A percentile compares a stretch with the other conserved stretches of the same genome.
Evolutionary conservation across 192 early-diverging fungal species (phyloP).

Genomic region (Backusella macrospora): DNA sequence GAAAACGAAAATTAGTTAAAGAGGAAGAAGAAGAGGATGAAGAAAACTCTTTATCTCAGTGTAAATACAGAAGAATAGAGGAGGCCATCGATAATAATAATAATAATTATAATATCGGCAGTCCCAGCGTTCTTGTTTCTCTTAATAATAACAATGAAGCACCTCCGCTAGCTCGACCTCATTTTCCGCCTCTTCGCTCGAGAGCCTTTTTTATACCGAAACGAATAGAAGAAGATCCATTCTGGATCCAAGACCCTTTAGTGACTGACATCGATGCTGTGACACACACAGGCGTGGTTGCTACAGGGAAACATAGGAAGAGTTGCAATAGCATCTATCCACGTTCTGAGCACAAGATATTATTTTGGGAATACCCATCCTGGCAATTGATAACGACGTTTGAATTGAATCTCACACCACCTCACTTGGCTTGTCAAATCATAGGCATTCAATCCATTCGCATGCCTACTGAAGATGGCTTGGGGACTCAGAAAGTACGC

Average conservation of each 20-base stretch:
- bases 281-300: constrained; percentile 31
- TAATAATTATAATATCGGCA: too few species aligned
- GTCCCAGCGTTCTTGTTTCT: too few species aligned
- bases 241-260: constrained; percentile 39
- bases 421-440: constrained; percentile 36
- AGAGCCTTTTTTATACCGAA: constrained; percentile 20
- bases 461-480: background rate
- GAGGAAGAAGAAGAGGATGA: background rate
- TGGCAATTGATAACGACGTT: constrained; percentile 35
- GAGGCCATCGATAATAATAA: background rate
- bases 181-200: constrained; percentile 15
- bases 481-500: constrained; percentile 9
- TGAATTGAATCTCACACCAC: constrained; percentile 33
- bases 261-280: constrained; percentile 36
- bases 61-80: background rate
- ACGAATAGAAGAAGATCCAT: constrained; percentile 8
- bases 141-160: background rate
- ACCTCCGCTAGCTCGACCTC: background rate
- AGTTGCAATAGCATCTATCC: background rate
- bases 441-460: constrained; percentile 36
- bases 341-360: constrained; percentile 36
- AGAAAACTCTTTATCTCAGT: background rate
- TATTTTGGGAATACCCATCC: constrained; percentile 42
- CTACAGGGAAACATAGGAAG: constrained; percentile 40
- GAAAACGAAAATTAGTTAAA: constrained; percentile 1